Evolutionary conservation across 371 early-diverging fungal genomes (phyloP).

Genomic region (Nosema muscidifuracis): DNA sequence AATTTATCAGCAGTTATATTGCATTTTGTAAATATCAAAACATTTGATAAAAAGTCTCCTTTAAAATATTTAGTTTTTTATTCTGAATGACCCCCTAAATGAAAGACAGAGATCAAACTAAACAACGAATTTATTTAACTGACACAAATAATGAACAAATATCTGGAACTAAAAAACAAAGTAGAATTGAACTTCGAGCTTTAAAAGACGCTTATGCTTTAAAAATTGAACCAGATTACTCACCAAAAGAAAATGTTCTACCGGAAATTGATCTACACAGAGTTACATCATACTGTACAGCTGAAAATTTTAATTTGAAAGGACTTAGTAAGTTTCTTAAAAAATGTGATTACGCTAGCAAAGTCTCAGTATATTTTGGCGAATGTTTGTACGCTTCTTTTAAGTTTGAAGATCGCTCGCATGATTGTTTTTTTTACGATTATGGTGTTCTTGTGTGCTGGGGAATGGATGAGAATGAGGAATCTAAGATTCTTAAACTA

Average conservation of each 20-base stretch:
- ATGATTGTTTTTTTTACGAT: constrained; percentile 61
- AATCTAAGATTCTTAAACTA: constrained; percentile 54
- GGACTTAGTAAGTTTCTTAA: constrained; percentile 56
- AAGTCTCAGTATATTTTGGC: constrained; percentile 61
- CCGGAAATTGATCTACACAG: constrained; percentile 54
- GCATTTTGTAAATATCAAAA: too few species aligned
- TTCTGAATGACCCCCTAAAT: not conserved
- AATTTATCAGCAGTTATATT: too few species aligned
- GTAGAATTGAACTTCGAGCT: constrained; percentile 54
- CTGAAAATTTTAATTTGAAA: constrained; percentile 60
- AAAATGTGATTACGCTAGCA: constrained; percentile 44
- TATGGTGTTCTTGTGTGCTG: constrained; percentile 63
- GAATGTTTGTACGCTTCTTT: constrained; percentile 60
- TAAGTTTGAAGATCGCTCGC: constrained; percentile 25
- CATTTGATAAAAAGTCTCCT: too few species aligned
- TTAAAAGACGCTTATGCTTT: constrained; percentile 60
- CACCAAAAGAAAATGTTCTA: constrained; percentile 29
- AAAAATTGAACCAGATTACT: constrained; percentile 43
- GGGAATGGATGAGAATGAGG: constrained; percentile 58
- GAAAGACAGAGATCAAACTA: constrained; percentile 17
- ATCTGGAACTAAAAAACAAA: constrained; percentile 48
- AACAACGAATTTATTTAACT: constrained; percentile 45
- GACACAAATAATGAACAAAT: constrained; percentile 34
- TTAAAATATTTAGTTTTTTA: not conserved
- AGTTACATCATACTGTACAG: constrained; percentile 63